Evolutionary conservation across 352 stramenopile species (phyloP), one percentile per base, ranked within the genome.

Genomic region (Pythium sp.): DNA sequence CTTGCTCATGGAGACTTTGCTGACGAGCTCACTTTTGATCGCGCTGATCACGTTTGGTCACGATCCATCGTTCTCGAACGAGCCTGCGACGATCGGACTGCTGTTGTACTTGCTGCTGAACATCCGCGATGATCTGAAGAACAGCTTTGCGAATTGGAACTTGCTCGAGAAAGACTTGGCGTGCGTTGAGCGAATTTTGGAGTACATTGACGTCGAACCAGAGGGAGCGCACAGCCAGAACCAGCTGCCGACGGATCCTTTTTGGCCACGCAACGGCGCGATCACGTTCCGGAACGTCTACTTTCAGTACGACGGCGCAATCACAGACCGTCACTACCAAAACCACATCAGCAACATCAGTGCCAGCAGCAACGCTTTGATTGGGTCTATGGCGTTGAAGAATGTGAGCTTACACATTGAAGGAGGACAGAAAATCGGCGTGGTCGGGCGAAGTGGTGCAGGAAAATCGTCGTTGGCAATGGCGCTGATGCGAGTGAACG

Each of bases 401-500:
- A 72, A 90, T 53, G 76, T 89, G 51, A 85, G 53, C 20, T 86
- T 88, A 47, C 71, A 71, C 18, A 74, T 85, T 2, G 60, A 72
- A 28, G 73, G 74, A 15, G 82, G 82, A 9, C 72, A 86, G 64
- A 89, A 88, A 64, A 78, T 86, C 58, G 82, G 81, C 4, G 80
- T 91, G 14, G 79, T 83, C 57, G 86, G 75, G 5, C 80, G 82
- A n/a, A 91, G 81, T 12, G 82, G 81, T 9, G 80, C 81, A 0
- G 82, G 82, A 7, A 91, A 91, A 63, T 89, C 74, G 32, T 86
- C 79, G 41, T 55, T 91, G 18, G 77, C 82, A 46, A 84, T 84
- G 72, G 81, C 79, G 22, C 55, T 91, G 22, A 85, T 90, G 53
- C 74, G 82, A 18, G 77, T 91, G 18, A 71, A 80, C 6, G 41